Percentiles rank a stretch among this genome's conserved stretches.
These are phyloP conservation scores for Micractinium sp. DNA, from an alignment of 139 green algal species.

Conservation along the genomic window DNA sequence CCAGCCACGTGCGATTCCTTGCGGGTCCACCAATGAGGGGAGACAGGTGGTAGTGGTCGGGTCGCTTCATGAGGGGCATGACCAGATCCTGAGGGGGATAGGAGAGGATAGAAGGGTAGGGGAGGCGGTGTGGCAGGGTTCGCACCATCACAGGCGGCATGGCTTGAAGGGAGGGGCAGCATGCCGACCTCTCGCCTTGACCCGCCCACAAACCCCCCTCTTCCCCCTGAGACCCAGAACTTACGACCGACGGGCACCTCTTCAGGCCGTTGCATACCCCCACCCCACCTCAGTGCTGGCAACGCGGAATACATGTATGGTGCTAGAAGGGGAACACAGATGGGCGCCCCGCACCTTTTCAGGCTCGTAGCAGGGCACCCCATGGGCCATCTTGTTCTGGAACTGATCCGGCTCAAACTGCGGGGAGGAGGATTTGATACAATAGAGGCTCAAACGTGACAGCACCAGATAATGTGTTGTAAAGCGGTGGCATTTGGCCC, in stretches of 20 bases:
- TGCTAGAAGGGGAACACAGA: not conserved
- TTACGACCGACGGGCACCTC: too few relatives aligned
- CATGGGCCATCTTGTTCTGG: not conserved
- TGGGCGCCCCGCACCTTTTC: not conserved
- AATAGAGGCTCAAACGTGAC: not conserved
- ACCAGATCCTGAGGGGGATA: constrained; percentile 47
- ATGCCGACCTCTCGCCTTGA: not conserved
- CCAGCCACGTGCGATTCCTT: constrained; percentile 40
- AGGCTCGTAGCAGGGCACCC: constrained; percentile 16
- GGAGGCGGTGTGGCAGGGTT: not conserved
- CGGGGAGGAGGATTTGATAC: not conserved
- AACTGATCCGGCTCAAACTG: constrained; percentile 13
- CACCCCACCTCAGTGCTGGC: not conserved
- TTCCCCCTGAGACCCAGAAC: not conserved
- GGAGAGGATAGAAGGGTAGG: too few relatives aligned
- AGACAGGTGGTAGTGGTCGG: constrained; percentile 47
- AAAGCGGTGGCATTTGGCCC: too few relatives aligned
- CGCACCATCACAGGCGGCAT: not conserved
- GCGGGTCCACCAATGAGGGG: constrained; percentile 36
- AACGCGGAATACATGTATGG: not conserved
- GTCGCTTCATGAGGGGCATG: constrained; percentile 49
- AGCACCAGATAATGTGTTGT: not conserved
- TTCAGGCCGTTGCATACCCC: too few relatives aligned
- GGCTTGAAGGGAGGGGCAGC: not conserved
- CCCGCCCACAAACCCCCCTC: not conserved